These are phyloP conservation scores for Cicer arietinum DNA, from an alignment of 306 rosid genomes.

Conservation along the genomic window DNA sequence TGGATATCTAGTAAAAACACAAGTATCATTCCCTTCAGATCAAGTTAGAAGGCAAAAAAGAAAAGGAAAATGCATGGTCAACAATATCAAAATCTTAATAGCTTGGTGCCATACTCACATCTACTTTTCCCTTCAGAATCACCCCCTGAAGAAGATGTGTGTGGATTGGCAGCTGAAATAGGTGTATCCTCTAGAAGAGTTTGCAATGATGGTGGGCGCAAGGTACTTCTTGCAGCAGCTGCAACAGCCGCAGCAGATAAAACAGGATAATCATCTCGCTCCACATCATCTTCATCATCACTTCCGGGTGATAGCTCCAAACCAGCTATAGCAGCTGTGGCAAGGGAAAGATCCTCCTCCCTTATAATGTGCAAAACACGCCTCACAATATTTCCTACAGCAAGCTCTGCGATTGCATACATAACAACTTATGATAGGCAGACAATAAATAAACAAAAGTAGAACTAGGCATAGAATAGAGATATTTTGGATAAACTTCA, in stretches of 20 bases:
- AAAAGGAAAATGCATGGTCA: background rate
- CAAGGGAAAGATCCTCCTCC: constrained; percentile 92
- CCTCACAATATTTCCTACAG: constrained; percentile 98
- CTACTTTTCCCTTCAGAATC: constrained; percentile 95
- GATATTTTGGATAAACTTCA: constrained; percentile 7
- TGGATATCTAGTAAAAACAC: constrained; percentile 7
- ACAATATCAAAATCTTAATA: constrained; percentile 37
- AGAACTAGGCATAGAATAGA: constrained; percentile 1
- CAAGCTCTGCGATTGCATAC: constrained; percentile 72
- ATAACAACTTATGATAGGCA: constrained; percentile 41
- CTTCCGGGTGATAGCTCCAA: constrained; percentile 73
- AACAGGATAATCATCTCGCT: constrained; percentile 65
- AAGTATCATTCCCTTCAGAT: constrained; percentile 1
- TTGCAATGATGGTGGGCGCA: constrained; percentile 97
- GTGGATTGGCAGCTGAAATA: constrained; percentile 65
- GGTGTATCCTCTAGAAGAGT: constrained; percentile 88
- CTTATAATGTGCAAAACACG: constrained; percentile 94
- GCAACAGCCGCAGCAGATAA: constrained; percentile 93
- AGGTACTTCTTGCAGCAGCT: constrained; percentile 94
- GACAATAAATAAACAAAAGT: constrained; percentile 31
- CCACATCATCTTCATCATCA: constrained; percentile 91
- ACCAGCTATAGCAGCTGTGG: constrained; percentile 83
- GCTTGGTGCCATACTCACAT: constrained; percentile 60
- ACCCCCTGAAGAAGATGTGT: constrained; percentile 84
- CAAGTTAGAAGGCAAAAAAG: constrained; percentile 19